Conservation (phyloP, 495 filamentous ascomycete species). For the Penicillium dipodomyicola region DNA sequence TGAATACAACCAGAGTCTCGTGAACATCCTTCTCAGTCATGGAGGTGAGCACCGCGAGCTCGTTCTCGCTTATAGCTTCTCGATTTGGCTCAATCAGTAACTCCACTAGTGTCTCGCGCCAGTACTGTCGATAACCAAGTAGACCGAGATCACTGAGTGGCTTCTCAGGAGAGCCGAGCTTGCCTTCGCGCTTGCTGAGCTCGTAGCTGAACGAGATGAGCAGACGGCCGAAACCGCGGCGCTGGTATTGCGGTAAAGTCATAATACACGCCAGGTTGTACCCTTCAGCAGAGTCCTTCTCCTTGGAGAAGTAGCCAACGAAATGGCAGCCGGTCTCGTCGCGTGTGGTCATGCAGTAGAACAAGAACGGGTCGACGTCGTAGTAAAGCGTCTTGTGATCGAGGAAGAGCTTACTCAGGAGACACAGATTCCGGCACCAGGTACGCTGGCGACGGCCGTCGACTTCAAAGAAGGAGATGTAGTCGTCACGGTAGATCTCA, state of each 20-base stretch:
- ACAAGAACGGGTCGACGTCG: conserved; percentile 96
- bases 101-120: conserved; percentile 91
- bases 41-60: conserved; percentile 69
- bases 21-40: conserved; percentile 97
- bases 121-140: conserved; percentile 91
- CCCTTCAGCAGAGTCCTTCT: conserved; percentile 92
- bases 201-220: conserved; percentile 98
- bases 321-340: conserved; percentile 87
- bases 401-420: conserved; percentile 92
- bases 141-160: conserved; percentile 91
- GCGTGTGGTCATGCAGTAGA: conserved; percentile 94
- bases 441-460: conserved; percentile 92
- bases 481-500: conserved; percentile 94
- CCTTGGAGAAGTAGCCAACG: conserved; percentile 96
- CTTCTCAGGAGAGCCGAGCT: conserved; percentile 93
- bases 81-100: conserved; percentile 60
- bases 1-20: conserved; percentile 85
- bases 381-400: conserved; percentile 99
- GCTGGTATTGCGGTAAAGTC: conserved; percentile 91
- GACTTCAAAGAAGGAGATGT: conserved; percentile 95
- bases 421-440: conserved; percentile 95
- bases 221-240: conserved; percentile 87
- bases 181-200: conserved; percentile 89
- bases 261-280: conserved; percentile 99
- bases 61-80: conserved; percentile 75